Evolutionary conservation across 176 grass and related monocot genomes (phyloP).

Genomic region (Bolboschoenus planiculmis): DNA sequence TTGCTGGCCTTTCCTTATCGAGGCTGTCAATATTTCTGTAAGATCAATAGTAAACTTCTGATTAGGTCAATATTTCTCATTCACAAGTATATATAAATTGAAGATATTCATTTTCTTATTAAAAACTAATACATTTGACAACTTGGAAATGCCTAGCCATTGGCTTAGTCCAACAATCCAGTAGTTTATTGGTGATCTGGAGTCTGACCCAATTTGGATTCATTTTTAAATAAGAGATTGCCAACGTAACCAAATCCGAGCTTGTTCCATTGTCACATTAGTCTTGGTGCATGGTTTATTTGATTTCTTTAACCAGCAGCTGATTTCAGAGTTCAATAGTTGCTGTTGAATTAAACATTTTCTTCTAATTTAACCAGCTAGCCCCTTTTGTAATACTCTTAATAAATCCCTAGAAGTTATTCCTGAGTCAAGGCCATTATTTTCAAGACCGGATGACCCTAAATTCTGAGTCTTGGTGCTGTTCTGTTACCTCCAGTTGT

Average conservation of each 20-base stretch:
- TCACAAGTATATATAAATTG: neutral
- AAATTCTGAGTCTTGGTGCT: neutral
- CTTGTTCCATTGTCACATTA: neutral
- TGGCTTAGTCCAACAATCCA: neutral
- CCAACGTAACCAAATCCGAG: neutral
- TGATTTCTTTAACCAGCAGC: neutral
- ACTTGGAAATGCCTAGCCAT: neutral
- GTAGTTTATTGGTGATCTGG: neutral
- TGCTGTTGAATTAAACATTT: neutral
- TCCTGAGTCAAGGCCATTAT: neutral
- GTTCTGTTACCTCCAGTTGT: neutral
- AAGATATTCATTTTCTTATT: neutral
- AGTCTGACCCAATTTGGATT: neutral
- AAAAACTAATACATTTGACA: neutral
- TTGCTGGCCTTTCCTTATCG: neutral
- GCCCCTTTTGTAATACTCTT: neutral
- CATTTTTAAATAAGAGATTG: neutral
- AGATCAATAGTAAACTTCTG: neutral
- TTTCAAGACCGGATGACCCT: neutral
- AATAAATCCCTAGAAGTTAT: neutral
- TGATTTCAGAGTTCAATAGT: neutral
- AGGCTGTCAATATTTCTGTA: neutral
- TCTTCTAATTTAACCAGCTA: neutral
- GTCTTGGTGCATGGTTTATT: conserved; percentile 1
- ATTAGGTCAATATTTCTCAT: neutral